These are phyloP conservation scores for Camellia lanceoleosa DNA, from an alignment of 148 eudicot species.

Conservation along the genomic window DNA sequence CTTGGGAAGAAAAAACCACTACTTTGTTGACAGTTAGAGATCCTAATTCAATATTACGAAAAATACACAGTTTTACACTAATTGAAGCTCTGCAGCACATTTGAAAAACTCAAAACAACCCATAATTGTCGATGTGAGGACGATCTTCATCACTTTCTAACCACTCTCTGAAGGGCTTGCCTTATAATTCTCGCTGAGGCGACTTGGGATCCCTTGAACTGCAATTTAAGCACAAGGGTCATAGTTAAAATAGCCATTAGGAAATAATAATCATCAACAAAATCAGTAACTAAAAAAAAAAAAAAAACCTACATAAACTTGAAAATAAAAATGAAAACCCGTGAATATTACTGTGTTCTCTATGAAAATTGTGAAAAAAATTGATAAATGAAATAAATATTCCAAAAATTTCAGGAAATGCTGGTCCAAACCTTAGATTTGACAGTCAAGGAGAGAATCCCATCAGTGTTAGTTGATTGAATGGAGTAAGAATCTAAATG, in stretches of 20 bases:
- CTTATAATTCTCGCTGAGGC: constrained; percentile 44
- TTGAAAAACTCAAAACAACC: neutral
- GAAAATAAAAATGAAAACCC: neutral
- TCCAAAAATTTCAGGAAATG: neutral
- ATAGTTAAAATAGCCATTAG: neutral
- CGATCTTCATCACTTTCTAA: constrained; percentile 26
- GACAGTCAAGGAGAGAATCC: constrained; percentile 46
- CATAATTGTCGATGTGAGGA: neutral
- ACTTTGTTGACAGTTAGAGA: neutral
- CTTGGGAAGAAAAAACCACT: neutral
- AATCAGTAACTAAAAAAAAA: neutral
- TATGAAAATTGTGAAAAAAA: neutral
- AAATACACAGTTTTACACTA: constrained; percentile 6
- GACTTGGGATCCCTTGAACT: constrained; percentile 40
- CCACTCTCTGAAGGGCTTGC: constrained; percentile 49
- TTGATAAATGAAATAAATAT: neutral
- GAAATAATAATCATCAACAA: neutral
- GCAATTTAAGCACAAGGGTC: constrained; percentile 24
- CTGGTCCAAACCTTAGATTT: constrained; percentile 49
- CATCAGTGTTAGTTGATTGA: constrained; percentile 55
- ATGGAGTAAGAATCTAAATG: constrained; percentile 51
- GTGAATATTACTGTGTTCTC: neutral
- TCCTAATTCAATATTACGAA: constrained; percentile 10
- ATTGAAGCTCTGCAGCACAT: neutral
- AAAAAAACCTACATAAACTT: neutral